Conservation (phyloP, 1,284 basidiomycete genomes). For the Tranzscheliella williamsii region DNA sequence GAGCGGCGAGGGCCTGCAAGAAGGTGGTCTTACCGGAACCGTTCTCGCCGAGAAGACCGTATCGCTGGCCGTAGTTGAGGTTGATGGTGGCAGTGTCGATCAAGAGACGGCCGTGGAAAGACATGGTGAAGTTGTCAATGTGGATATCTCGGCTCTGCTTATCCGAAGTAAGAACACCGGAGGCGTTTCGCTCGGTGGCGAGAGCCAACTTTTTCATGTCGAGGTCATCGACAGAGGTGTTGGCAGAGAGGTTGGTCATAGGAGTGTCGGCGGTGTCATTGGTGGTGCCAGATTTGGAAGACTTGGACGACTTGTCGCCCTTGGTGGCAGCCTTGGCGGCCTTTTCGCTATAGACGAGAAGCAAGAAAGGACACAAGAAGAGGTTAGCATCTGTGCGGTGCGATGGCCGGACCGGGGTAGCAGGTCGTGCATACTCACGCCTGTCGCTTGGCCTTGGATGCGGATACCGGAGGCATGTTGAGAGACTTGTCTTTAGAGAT, state of each 20-base stretch:
- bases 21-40: conserved; percentile 88
- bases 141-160: conserved; percentile 92
- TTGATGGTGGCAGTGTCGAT: conserved; percentile 85
- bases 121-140: conserved; percentile 92
- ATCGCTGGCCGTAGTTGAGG: conserved; percentile 94
- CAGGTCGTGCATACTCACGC: conserved; percentile 47
- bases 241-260: conserved; percentile 49
- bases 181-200: conserved; percentile 58
- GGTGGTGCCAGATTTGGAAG: conserved; percentile 49
- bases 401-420: background rate
- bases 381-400: background rate
- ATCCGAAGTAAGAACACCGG: conserved; percentile 89
- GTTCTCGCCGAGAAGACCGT: conserved; percentile 94
- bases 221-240: conserved; percentile 42
- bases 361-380: background rate
- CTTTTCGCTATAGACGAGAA: conserved; percentile 48
- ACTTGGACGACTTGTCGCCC: conserved; percentile 42
- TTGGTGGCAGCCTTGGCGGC: conserved; percentile 58
- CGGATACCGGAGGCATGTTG: conserved; percentile 56
- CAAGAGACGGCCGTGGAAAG: conserved; percentile 92
- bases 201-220: conserved; percentile 60
- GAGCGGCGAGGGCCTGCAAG: conserved; percentile 56
- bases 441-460: conserved; percentile 61
- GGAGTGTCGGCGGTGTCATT: conserved; percentile 41
- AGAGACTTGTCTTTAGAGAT: background rate